Evolutionary conservation across 2,329 filamentous ascomycete genomes (phyloP), one percentile per base, ranked within the genome.

Genomic region (Pyrenochaeta sp.): DNA sequence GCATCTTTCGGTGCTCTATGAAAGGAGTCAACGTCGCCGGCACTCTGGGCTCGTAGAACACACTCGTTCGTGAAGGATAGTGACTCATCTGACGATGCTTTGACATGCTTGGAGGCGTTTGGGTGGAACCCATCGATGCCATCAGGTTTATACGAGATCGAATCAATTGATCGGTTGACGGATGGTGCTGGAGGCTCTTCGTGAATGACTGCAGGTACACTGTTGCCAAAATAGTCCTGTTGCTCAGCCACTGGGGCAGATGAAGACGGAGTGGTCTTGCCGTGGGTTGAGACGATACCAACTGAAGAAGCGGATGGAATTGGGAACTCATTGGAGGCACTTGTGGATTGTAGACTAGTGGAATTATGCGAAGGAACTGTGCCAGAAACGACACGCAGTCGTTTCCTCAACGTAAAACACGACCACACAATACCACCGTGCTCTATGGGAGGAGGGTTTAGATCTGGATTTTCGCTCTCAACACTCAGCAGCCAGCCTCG

Each of bases 381-480:
- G 24, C 83, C 85, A 58, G 84, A 87, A 31, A 90, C 77, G 34
- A 92, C 81, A 14, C 88, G 82, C 45, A 89, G 81, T 10, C 87
- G 80, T 56, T 81, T 84, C 42, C 87, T 78, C 28, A 94, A 58
- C 0, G 87, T 90, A 18, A 82, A 87, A 49, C 80, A 85, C 3
- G 83, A 85, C 89, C 89, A 93, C 10, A 77, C 76, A 18, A 87
- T 75, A 3, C 83, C 85, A 2, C 80, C 86, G 61, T 86, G 90
- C 13, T 83, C 24, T 77, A 80, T 35, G 1, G 67, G 59, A 14
- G 65, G 47, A 79, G 68, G 53, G 72, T 77, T 63, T 4, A 81
- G 71, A 51, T 84, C 81, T 17, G 80, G 62, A 11, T 75, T 76
- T 31, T 83, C 79, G 14, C 76, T 74, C 22, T 80, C 72, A 20